A percentile compares a stretch with the other conserved stretches of the same genome.
These are phyloP conservation scores for Comarum palustre DNA, from an alignment of 306 rosid species.

Conservation along the genomic window DNA sequence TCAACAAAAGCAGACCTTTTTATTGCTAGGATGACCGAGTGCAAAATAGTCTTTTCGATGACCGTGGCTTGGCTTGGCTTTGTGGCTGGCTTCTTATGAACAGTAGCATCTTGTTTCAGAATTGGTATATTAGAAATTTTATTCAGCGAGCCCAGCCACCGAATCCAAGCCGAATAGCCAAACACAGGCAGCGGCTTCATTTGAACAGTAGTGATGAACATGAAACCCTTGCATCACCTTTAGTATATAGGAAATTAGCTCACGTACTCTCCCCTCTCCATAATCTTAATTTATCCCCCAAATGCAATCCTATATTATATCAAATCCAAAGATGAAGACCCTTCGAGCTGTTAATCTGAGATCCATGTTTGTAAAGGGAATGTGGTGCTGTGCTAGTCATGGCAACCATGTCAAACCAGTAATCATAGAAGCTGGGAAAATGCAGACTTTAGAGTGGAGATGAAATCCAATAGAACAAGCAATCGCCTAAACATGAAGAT, in stretches of 20 bases:
- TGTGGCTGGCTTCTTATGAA: no score
- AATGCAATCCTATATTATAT: background rate
- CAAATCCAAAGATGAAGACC: background rate
- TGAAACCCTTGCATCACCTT: no score
- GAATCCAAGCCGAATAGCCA: no score
- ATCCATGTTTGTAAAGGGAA: background rate
- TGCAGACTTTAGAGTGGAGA: background rate
- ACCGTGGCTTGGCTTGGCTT: no score
- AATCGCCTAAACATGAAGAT: conserved; percentile 12
- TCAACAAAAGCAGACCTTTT: no score
- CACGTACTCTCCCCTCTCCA: background rate
- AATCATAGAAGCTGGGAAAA: background rate
- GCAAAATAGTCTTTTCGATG: no score
- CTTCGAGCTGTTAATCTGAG: background rate
- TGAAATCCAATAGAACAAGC: background rate
- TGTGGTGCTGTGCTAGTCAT: conserved; percentile 7
- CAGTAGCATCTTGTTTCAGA: no score
- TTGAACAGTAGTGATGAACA: no score
- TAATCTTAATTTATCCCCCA: background rate
- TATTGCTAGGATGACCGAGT: no score
- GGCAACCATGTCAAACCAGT: background rate
- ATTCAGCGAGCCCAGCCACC: no score
- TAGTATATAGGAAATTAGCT: background rate
- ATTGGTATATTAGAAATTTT: no score
- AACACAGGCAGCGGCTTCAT: no score